A percentile compares a stretch with the other conserved stretches of the same genome.
Evolutionary conservation across 768 basidiomycete species (phyloP).

Genomic region (Mycena maculata): DNA sequence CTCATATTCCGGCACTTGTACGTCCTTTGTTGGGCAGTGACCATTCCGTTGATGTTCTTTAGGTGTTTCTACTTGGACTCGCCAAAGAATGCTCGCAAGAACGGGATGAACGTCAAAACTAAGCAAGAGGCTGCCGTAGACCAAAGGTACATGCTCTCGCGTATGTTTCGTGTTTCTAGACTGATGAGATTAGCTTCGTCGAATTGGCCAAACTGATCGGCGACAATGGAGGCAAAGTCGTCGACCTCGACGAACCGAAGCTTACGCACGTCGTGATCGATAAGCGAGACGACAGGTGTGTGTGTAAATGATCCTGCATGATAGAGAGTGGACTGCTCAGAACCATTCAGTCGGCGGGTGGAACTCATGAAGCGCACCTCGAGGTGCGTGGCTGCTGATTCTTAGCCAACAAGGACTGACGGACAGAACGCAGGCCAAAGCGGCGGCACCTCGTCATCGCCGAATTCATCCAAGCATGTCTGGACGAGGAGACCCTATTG

Average conservation of each 20-base stretch:
- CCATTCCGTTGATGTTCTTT: constrained; percentile 14
- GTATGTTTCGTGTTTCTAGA: not conserved
- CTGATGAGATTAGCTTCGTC: constrained; percentile 60
- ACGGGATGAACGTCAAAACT: constrained; percentile 69
- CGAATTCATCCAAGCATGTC: constrained; percentile 80
- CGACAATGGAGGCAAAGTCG: constrained; percentile 80
- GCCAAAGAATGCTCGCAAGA: constrained; percentile 72
- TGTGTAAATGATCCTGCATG: too few species aligned
- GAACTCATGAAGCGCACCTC: constrained; percentile 79
- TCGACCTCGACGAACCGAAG: constrained; percentile 76
- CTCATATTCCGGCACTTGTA: constrained; percentile 88
- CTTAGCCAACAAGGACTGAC: constrained; percentile 1
- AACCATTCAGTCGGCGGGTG: constrained; percentile 74
- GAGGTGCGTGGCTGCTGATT: constrained; percentile 60
- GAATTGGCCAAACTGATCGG: constrained; percentile 63
- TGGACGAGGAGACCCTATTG: constrained; percentile 86
- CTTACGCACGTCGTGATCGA: constrained; percentile 90
- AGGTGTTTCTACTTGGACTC: constrained; percentile 94
- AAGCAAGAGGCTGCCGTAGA: constrained; percentile 65
- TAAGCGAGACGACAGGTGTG: constrained; percentile 83
- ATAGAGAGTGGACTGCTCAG: too few species aligned
- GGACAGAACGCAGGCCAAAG: constrained; percentile 73
- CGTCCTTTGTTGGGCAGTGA: constrained; percentile 39
- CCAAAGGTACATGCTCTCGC: constrained; percentile 58
- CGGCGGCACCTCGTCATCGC: constrained; percentile 81